A percentile compares a stretch with the other conserved stretches of the same genome.
Evolutionary conservation across 257 asterid genomes (phyloP).

Genomic region (Fraxinus pennsylvanica): DNA sequence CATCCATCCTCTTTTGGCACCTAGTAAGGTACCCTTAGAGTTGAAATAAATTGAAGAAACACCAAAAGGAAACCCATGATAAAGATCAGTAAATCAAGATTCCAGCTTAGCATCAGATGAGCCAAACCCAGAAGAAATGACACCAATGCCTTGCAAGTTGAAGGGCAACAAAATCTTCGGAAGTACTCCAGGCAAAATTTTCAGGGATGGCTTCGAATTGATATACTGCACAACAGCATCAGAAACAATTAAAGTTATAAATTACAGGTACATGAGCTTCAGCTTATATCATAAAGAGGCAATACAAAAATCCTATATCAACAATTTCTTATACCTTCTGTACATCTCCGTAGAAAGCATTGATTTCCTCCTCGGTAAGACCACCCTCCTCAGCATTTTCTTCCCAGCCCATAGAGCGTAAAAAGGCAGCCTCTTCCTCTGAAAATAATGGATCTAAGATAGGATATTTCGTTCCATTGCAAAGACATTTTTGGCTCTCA

Average conservation of each 20-base stretch:
- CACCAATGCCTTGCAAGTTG: slow-evolving; percentile 42
- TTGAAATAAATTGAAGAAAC: slow-evolving; percentile 16
- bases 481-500: slow-evolving; percentile 27
- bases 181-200: slow-evolving; percentile 50
- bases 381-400: slow-evolving; percentile 84
- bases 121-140: slow-evolving; percentile 50
- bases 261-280: neutral
- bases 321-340: slow-evolving; percentile 45
- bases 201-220: slow-evolving; percentile 58
- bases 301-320: neutral
- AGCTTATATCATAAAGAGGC: neutral
- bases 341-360: slow-evolving; percentile 55
- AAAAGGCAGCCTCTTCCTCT: slow-evolving; percentile 88
- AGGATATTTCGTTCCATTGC: slow-evolving; percentile 47
- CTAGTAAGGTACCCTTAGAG: neutral
- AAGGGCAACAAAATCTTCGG: slow-evolving; percentile 41
- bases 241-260: neutral
- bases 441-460: slow-evolving; percentile 45
- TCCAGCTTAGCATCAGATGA: slow-evolving; percentile 61
- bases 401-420: slow-evolving; percentile 94
- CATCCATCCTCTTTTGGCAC: slow-evolving; percentile 21
- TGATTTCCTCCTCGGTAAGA: slow-evolving; percentile 93
- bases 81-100: slow-evolving; percentile 42
- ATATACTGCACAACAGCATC: slow-evolving; percentile 50
- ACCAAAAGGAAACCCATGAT: slow-evolving; percentile 21